Base-by-base conservation (phyloP, 805 yeast genomes). In the Saccharomycopsis guyanensis region DNA sequence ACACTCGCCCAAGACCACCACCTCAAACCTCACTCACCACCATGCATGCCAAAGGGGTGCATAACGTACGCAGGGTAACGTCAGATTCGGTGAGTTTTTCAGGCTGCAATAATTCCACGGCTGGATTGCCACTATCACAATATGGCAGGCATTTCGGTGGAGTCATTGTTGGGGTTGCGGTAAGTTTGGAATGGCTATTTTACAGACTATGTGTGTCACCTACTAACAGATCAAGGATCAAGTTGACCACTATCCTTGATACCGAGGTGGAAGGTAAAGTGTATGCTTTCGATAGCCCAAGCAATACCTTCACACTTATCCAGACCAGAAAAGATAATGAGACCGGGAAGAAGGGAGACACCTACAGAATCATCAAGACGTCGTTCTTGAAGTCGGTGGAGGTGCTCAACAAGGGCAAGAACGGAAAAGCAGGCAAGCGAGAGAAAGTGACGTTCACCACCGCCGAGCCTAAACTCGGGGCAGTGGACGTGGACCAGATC, bases 181-280 rank as follows among this genome's bases (percentile, higher is more conserved):
- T 65, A 56, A 38, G 68, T 61, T 5, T 23, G 16, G 27, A 19
- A 15, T 34, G 42, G 19, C 15, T 25, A 15, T 13, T 33, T 19
- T 18, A 8, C n/a, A 33, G 15, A 18, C 4, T 6, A 29, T 4
- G 29, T 36, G 18, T 33, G 13, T 32, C 25, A 15, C 13, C 37
- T 23, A 38, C n/a, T 31, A 10, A 16, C 24, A 7, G n/a, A 32
- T 19, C 59, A 38, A 72, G 78, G 55, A 84, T 85, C 48, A 76
- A 70, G 57, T 67, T 83, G 43, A 72, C 75, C 10, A 84, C 85
- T 42, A 64, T 73, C 4, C 64, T 78, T 39, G 86, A 82, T 56
- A 69, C 71, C 23, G 66, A 68, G 6, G 67, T 78, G 43, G 67
- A 69, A n/a, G 95, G 93, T 1, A 65, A 71, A 27, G 71, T 85